Evolutionary conservation across 2,329 filamentous ascomycete species (phyloP), one percentile per base, ranked within the genome.

Genomic region (Cadophora luteo-olivacea): DNA sequence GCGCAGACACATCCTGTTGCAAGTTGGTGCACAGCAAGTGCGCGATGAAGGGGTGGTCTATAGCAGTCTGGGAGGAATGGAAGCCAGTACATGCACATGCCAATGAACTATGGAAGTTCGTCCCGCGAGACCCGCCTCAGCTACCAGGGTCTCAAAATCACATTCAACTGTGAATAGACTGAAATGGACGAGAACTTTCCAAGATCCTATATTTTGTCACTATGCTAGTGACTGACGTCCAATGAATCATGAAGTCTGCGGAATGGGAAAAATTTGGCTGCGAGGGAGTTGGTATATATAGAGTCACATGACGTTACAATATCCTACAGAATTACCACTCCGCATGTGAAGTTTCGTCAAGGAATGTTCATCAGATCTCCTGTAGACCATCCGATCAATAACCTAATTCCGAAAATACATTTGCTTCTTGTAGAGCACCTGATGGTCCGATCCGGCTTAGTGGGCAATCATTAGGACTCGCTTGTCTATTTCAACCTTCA

Each of bases 41-140:
- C 16, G 7, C 9, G 32, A 38, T n/a, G 7, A 19, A 22, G 32
- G n/a, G 55, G 55, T 41, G n/a, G 55, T 41, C 45, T n/a, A 41
- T 60, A 60, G n/a, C n/a, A n/a, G n/a, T 60, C 32, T 57, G 25
- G n/a, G n/a, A 57, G 25, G 54, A 58, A 58, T 22, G 36, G 54
- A 12, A 36, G 55, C 4, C 22, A 58, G 55, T 32, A 58, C 33
- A 36, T 36, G 33, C 33, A 36, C 24, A 36, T 58, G 54, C 54
- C 32, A 36, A 11, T 32, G 24, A 60, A 41, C 55, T 16, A 4
- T 24, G 55, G 55, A 41, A 60, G 33, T 25, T 38, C 55, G 55
- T 36, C 33, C 55, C 55, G 55, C 55, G 11, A 38, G 14, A 0
- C 45, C 55, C 55, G 55, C 22, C 22, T 25, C 4, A 8, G 24